Evolutionary conservation across 148 eudicot species (phyloP), one percentile per base, ranked within the genome.

Genomic region (Rheum nobile): DNA sequence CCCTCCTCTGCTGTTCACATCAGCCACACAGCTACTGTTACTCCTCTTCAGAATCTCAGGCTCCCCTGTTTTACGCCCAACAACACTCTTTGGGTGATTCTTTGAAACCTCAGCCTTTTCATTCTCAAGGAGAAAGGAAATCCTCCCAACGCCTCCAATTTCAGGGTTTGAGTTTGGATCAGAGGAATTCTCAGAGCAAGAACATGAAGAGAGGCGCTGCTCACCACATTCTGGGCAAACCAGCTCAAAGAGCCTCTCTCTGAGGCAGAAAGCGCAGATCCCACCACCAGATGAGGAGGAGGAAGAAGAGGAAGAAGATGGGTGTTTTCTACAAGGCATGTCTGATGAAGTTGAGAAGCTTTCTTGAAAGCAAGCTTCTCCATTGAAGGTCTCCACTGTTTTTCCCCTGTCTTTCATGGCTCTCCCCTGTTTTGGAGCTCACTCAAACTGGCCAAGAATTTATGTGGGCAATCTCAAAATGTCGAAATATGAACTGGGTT

Each of bases 161-260:
- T 72, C 75, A 12, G 75, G 48, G 19, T 77, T 85, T 13, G 84
- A 79, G 19, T 84, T 84, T 0, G 86, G 75, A n/a, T 80, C 73
- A 0, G 96, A 82, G 4, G 90, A 83, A 55, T 77, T 63, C 21
- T 83, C 90, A 50, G 93, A 84, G 76, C 97, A 89, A 13, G 92
- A 88, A 31, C 95, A 91, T 22, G 73, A 41, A 4, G 90, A 85
- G 37, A 83, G 77, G 11, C 87, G 77, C 38, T 83, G 91, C 55
- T 94, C 96, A 0, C 97, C 97, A 43, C 98, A 94, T 46, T 84
- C 88, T 34, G 93, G 86, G 72, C 98, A 94, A 6, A 94, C 86
- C 17, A 94, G 81, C 35, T 85, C 87, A 42, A 82, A 67, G 5
- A 94, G 79, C 43, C 87, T 83, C 39, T 94, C 98, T 13, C 86